phyloP scores from a whole-genome alignment of 2,329 filamentous ascomycete species.

The Orbilia blumenaviensis region DNA sequence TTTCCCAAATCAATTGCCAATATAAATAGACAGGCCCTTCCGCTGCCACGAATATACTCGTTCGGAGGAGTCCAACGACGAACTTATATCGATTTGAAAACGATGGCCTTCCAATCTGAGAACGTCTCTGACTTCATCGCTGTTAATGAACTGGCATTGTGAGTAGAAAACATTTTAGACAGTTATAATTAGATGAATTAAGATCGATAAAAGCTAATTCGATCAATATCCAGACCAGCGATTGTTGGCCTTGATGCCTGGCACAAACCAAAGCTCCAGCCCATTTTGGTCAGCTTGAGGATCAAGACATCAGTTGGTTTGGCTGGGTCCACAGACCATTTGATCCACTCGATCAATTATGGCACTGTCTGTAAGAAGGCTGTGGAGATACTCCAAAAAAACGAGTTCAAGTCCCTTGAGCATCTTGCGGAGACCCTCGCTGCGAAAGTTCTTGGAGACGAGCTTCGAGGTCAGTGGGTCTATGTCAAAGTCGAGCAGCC shows the following conservation, averaged over 20 bases:
- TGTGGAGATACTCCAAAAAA: slow-evolving; percentile 53
- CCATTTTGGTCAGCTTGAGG: slow-evolving; percentile 56
- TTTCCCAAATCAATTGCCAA: not conserved
- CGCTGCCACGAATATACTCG: not conserved
- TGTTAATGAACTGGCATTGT: slow-evolving; percentile 45
- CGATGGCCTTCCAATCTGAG: slow-evolving; percentile 41
- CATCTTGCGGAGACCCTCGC: slow-evolving; percentile 56
- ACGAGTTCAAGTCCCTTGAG: slow-evolving; percentile 55
- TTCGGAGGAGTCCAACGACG: not conserved
- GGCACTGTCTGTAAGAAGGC: slow-evolving; percentile 57
- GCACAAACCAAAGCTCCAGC: slow-evolving; percentile 55
- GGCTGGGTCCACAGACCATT: slow-evolving; percentile 57
- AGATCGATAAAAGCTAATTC: not conserved
- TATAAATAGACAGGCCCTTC: not conserved
- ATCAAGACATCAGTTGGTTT: slow-evolving; percentile 58
- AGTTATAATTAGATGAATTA: not conserved
- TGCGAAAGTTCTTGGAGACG: slow-evolving; percentile 54
- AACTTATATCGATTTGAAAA: slow-evolving; percentile 44
- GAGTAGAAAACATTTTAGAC: not conserved
- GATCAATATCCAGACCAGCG: slow-evolving; percentile 29
- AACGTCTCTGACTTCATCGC: slow-evolving; percentile 43
- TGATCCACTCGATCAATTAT: slow-evolving; percentile 58
- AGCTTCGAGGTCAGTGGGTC: slow-evolving; percentile 56
- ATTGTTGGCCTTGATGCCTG: slow-evolving; percentile 55
- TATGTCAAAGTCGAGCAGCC: slow-evolving; percentile 57